Base-by-base conservation (phyloP, 768 basidiomycete genomes). In the Phaeotremella fagi region DNA sequence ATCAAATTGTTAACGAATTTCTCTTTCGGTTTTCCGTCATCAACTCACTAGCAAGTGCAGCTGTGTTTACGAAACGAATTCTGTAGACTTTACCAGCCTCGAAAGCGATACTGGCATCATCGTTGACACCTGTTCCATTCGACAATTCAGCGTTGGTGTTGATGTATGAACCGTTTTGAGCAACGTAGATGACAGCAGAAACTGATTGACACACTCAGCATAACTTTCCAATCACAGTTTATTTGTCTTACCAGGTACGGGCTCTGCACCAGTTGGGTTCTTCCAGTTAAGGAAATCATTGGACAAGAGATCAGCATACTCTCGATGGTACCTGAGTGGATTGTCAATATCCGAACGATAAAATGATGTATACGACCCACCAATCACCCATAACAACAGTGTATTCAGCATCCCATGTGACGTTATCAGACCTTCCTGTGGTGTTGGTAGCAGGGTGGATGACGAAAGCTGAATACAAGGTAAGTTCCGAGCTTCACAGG, bases 61-160 rank as follows among this genome's bases (percentile, higher is more conserved):
- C 79, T n/a, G 81, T 85, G 73, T 95, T 97, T 66, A 95, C 77
- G 63, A 99, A 77, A 16, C 91, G 83, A 26, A 97, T 78, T 16
- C 89, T 83, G 74, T 99, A 97, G 2, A 86, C 95, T 76, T 86
- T 88, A 2, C 91, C 91, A 3, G 89, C 81, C 60, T 82, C 76
- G 77, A 99, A 95, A 0, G 84, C 81, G 1, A 99, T 77, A 0
- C 85, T 85, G 0, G 90, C 84, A 63, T 94, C 87, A 60, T 90
- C 84, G 72, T 88, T 90, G 79, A 90, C 73, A 16, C 62, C 74
- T 79, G n/a, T 80, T 59, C 79, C 38, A 78, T 80, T 3, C 81
- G 82, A 3, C 77, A 75, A 31, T 11, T 65, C 66, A 33, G 3
- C 50, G 79, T 22, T 85, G 82, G 16, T 79, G 79, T 42, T 88